phyloP scores from a whole-genome alignment of 2,329 filamentous ascomycete genomes.

The Monosporascus sp. region DNA sequence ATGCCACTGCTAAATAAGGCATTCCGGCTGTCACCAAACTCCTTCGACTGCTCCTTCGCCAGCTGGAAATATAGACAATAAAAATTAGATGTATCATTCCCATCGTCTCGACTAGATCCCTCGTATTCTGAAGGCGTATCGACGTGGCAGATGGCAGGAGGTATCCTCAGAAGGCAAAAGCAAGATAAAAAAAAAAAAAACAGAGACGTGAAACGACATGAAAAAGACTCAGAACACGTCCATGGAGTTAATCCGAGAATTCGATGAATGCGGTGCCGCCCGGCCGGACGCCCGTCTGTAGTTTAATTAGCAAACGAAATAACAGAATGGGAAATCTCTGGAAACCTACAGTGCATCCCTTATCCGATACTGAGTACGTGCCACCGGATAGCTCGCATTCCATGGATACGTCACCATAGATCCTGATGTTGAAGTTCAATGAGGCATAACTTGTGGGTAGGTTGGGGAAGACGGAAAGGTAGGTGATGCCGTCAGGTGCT shows the following conservation, averaged over 20 bases:
- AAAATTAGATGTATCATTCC: slow-evolving; percentile 27
- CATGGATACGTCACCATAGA: slow-evolving; percentile 57
- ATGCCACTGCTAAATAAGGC: neutral
- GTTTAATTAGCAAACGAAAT: slow-evolving; percentile 11
- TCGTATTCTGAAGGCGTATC: slow-evolving; percentile 16
- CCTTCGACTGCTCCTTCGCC: neutral
- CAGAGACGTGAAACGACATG: slow-evolving; percentile 18
- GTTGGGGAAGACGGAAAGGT: slow-evolving; percentile 82
- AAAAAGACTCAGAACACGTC: slow-evolving; percentile 8
- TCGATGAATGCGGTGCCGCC: slow-evolving; percentile 40
- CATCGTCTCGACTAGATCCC: slow-evolving; percentile 16
- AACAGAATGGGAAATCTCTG: neutral
- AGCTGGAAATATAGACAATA: slow-evolving; percentile 28
- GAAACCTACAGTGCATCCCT: slow-evolving; percentile 75
- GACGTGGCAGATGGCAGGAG: slow-evolving; percentile 24
- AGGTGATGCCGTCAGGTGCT: slow-evolving; percentile 60
- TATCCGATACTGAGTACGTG: slow-evolving; percentile 51
- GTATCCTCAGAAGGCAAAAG: slow-evolving; percentile 29
- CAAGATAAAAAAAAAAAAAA: slow-evolving; percentile 15
- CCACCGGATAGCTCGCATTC: slow-evolving; percentile 64
- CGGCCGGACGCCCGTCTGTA: slow-evolving; percentile 37
- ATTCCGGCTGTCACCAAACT: neutral
- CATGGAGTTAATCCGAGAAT: slow-evolving; percentile 31
- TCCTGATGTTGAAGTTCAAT: slow-evolving; percentile 75
- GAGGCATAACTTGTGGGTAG: slow-evolving; percentile 62